phyloP scores from a whole-genome alignment of 2,329 filamentous ascomycete species.

The Ophiostoma piceae region DNA sequence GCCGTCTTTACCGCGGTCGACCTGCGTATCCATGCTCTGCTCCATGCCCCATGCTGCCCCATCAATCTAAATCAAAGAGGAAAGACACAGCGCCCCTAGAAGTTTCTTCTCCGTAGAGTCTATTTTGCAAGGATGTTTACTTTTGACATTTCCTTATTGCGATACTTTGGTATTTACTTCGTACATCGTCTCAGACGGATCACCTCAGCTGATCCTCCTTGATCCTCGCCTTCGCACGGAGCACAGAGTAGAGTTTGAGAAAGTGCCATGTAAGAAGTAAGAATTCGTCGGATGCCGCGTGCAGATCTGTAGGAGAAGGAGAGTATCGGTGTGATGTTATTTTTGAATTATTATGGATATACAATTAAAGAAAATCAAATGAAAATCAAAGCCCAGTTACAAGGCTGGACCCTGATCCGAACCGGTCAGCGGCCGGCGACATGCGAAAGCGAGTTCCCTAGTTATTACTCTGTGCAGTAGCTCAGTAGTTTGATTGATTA shows the following conservation, averaged over 20 bases:
- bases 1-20: neutral
- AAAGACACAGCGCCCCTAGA: slow-evolving; percentile 4
- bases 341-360: neutral
- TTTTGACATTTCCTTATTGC: too few species aligned
- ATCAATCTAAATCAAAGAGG: slow-evolving; percentile 8
- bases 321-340: neutral
- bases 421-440: neutral
- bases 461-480: neutral
- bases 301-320: neutral
- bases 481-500: neutral
- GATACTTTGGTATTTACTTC: neutral
- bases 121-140: neutral
- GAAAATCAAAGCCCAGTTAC: neutral
- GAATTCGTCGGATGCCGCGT: neutral
- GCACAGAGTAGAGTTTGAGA: neutral
- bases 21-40: neutral
- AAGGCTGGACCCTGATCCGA: neutral
- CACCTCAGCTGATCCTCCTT: slow-evolving; percentile 8
- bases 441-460: neutral
- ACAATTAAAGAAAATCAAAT: neutral
- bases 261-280: neutral
- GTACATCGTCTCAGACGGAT: neutral
- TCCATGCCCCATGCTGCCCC: neutral
- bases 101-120: neutral
- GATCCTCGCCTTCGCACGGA: neutral